Evolutionary conservation across 1,139 yeast genomes (phyloP), one percentile per base, ranked within the genome.

Genomic region (Yamadazyma membranifaciens): DNA sequence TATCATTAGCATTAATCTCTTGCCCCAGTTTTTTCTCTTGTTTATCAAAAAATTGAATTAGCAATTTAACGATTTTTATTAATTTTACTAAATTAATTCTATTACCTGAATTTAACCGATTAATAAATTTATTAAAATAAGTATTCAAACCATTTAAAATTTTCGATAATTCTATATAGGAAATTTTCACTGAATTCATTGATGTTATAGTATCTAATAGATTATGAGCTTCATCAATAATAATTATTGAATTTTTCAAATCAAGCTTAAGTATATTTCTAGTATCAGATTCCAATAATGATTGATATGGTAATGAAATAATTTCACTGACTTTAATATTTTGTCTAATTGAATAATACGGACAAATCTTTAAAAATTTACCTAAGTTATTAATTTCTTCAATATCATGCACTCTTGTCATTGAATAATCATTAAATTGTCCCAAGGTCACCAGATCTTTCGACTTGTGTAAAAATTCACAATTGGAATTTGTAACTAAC

Each of bases 141-240:
- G 57, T 46, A 35, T 75, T 69, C 37, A 89, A 56, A 0, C 83
- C 78, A 9, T 54, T 52, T 5, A 75, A 63, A 1, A 78, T 68
- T 6, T 56, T 46, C 4, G 55, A 43, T 10, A 87, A 63, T 25
- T 86, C 91, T 0, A 51, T 42, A 1, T 69, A 52, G 0, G 84
- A 68, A 1, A 91, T 66, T 3, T 75, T 60, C 1, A 80, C 74
- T 0, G 96, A 87, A 52, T 85, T 75, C 46, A 91, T 65, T 1
- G 86, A 67, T 1, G 83, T 77, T 4, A 91, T 80, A 0, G 91
- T 81, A 50, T 89, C 97, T 26, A 89, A 58, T 32, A 91, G 65
- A 56, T 91, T 91, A 57, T 91, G 98, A 0, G 98, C 98, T 56
- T 91, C 98, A 57, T 91, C 98, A 30, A 91, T 83, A 3, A 92